Evolutionary conservation across 495 filamentous ascomycete species (phyloP).

Genomic region (Penicillium desertorum): DNA sequence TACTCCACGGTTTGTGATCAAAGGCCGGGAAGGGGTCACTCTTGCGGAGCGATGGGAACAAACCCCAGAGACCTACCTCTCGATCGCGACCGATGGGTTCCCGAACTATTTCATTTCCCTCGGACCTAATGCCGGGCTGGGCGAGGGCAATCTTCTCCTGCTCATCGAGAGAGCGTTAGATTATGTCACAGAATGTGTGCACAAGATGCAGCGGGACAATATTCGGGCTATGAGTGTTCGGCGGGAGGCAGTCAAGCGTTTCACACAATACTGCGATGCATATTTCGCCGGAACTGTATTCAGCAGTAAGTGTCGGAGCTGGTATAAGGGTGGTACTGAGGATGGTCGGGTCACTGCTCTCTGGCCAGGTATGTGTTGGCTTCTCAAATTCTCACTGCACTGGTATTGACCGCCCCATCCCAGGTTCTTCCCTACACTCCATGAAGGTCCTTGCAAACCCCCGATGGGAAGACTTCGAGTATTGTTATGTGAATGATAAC

Average conservation of each 20-base stretch:
- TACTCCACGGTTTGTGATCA: conserved; percentile 49
- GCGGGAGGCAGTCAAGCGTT: conserved; percentile 43
- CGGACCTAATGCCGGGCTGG: conserved; percentile 48
- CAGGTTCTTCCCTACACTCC: conserved; percentile 45
- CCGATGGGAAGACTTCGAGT: conserved; percentile 46
- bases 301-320: conserved; percentile 49
- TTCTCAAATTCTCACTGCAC: not conserved
- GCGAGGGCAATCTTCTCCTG: conserved; percentile 46
- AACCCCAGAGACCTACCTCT: conserved; percentile 57
- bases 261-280: conserved; percentile 47
- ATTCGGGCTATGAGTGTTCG: conserved; percentile 41
- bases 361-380: conserved; percentile 41
- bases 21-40: conserved; percentile 34
- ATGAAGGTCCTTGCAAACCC: conserved; percentile 37
- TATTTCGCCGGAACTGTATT: conserved; percentile 52
- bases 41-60: conserved; percentile 47
- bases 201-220: conserved; percentile 51
- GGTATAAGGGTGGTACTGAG: conserved; percentile 51
- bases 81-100: conserved; percentile 59
- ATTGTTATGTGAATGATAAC: conserved; percentile 38
- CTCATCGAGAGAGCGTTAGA: conserved; percentile 50
- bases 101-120: conserved; percentile 64
- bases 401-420: not conserved
- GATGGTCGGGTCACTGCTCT: conserved; percentile 38
- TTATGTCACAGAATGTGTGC: conserved; percentile 52